Evolutionary conservation across 805 yeast species (phyloP).

Genomic region (Saturnispora kantuleensis): DNA sequence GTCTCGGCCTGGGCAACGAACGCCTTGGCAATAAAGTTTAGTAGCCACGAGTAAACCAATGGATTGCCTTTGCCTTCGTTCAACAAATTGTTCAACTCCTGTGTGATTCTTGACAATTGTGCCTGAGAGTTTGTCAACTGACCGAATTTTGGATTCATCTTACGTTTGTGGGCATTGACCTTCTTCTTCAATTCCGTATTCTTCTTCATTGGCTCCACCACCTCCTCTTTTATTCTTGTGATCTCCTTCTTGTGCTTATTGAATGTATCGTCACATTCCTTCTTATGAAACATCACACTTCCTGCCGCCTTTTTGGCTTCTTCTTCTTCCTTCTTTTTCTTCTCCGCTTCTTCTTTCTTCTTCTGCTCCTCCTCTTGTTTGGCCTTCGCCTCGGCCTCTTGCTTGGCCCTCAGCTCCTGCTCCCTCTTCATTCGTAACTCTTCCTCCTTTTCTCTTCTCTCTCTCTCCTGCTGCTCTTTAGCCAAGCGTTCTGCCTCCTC

Average conservation of each 20-base stretch:
- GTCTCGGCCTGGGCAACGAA: slow-evolving; percentile 87
- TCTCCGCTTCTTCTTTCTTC: slow-evolving; percentile 14
- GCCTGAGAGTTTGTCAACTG: slow-evolving; percentile 66
- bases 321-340: slow-evolving; percentile 18
- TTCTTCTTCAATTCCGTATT: slow-evolving; percentile 34
- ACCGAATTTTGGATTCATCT: slow-evolving; percentile 83
- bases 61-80: slow-evolving; percentile 36
- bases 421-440: slow-evolving; percentile 13
- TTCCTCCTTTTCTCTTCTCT: slow-evolving; percentile 16
- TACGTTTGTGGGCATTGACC: slow-evolving; percentile 57
- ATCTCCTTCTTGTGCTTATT: slow-evolving; percentile 42
- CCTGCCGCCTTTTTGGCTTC: slow-evolving; percentile 16
- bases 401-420: slow-evolving; percentile 10
- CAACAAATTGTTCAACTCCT: slow-evolving; percentile 43
- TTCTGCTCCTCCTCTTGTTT: slow-evolving; percentile 14
- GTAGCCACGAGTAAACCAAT: slow-evolving; percentile 58
- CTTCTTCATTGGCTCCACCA: slow-evolving; percentile 44
- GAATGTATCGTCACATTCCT: slow-evolving; percentile 34
- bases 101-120: slow-evolving; percentile 46
- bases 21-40: slow-evolving; percentile 79
- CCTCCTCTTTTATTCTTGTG: slow-evolving; percentile 44
- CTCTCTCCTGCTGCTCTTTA: slow-evolving; percentile 18
- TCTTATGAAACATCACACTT: slow-evolving; percentile 22
- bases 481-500: slow-evolving; percentile 15
- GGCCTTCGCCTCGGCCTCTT: slow-evolving; percentile 12